A percentile compares a stretch with the other conserved stretches of the same genome.
phyloP scores from a whole-genome alignment of 148 eudicot species.

The Chenopodium formosanum region DNA sequence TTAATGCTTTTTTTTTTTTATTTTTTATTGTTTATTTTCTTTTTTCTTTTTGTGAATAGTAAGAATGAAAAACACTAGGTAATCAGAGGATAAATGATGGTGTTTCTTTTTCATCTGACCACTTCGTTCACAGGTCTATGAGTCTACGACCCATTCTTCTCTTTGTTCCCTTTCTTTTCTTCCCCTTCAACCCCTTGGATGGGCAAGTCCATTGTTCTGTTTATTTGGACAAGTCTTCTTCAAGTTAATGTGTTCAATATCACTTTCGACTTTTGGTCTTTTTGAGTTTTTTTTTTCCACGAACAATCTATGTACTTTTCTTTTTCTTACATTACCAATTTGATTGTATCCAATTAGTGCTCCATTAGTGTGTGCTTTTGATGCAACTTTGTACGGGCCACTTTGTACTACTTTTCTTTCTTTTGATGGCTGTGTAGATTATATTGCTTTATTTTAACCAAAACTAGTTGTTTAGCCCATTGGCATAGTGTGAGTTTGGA shows the following conservation, averaged over 20 bases:
- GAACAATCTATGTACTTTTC: neutral
- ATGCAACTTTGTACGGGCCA: neutral
- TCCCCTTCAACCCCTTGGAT: neutral
- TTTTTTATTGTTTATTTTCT: neutral
- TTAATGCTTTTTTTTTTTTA: neutral
- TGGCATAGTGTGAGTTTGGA: too few relatives aligned
- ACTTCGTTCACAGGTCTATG: neutral
- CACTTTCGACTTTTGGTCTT: too few relatives aligned
- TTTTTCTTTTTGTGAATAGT: neutral
- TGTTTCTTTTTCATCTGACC: neutral
- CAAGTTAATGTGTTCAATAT: neutral
- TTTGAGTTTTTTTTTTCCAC: neutral
- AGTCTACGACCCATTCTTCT: neutral
- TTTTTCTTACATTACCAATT: neutral
- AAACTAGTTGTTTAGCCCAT: too few relatives aligned
- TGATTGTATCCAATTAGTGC: neutral
- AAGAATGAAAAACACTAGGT: neutral
- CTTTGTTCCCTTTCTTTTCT: neutral
- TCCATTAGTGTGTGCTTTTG: neutral
- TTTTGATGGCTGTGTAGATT: neutral
- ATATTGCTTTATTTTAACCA: too few relatives aligned
- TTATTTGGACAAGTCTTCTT: neutral
- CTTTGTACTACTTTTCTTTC: neutral
- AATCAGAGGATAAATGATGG: neutral
- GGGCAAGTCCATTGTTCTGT: neutral